Evolutionary conservation across 1,284 basidiomycete genomes (phyloP), one percentile per base, ranked within the genome.

Genomic region (Ceraceosorus guamensis): DNA sequence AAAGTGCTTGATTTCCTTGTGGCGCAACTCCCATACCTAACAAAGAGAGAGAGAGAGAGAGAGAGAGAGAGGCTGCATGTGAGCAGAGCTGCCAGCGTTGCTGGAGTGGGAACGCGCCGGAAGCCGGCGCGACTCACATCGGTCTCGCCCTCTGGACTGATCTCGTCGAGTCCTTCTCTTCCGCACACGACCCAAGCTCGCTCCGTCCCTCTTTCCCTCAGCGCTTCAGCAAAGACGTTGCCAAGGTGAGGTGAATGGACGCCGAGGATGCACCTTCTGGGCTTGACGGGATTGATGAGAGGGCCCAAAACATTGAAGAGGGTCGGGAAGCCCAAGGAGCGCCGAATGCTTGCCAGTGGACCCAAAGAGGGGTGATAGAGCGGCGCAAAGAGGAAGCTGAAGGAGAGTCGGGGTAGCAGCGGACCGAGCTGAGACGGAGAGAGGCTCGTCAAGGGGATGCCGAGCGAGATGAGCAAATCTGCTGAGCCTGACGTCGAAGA

Each of bases 241-340:
- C 92, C 93, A n/a, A 98, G 83, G 63, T 86, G 85, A 52, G 81
- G 83, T 61, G 87, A 86, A 11, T 91, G 88, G 24, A 98, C 88
- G 52, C 93, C 93, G 33, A 97, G 82, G 11, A 98, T 66, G 52
- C 72, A 96, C 87, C 24, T 89, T 84, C 31, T 81, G 0, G 93
- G 93, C 16, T 81, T 79, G 0, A 89, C 87, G 0, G 93, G 95
- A 78, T n/a, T 97, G 78, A 96, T 87, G 45, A 97, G 82, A 0
- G 93, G 93, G 0, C 95, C 93, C 44, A 97, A 82, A 57, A 95
- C 80, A 79, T 98, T 98, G 83, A 97, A 97, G 80, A 98, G 86
- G 2, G 93, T 97, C 31, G 92, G 88, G 80, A 96, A 96, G 57
- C 91, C 91, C 52, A 98, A 84, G 0, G 84, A 79, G 68, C 87